phyloP scores from a whole-genome alignment of 192 early-diverging fungal genomes.

The Podila verticillata region DNA sequence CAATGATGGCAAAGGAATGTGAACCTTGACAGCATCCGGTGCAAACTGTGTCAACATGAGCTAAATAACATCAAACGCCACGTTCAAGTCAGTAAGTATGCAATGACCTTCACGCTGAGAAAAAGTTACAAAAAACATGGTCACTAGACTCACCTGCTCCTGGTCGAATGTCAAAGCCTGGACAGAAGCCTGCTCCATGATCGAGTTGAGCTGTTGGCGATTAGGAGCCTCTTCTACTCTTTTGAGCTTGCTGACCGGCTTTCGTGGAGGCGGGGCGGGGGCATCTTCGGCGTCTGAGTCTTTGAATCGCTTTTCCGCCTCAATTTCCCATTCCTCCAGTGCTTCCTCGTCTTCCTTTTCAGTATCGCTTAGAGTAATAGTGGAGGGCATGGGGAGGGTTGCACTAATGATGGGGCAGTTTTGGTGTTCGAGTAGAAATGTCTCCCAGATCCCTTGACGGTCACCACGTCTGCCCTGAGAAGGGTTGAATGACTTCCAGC shows the following conservation, averaged over 20 bases:
- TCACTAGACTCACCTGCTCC: constrained; percentile 28
- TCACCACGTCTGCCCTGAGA: constrained; percentile 1
- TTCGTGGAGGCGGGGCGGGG: constrained; percentile 7
- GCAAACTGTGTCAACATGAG: constrained; percentile 45
- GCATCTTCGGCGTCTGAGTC: constrained; percentile 35
- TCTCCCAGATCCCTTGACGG: constrained; percentile 6
- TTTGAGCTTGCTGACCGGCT: constrained; percentile 9
- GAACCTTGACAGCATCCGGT: constrained; percentile 23
- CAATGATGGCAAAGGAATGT: constrained; percentile 36
- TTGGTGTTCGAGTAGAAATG: constrained; percentile 1
- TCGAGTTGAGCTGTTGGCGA: constrained; percentile 35
- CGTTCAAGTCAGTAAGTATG: neutral
- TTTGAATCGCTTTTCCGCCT: constrained; percentile 47
- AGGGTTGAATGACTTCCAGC: constrained; percentile 22
- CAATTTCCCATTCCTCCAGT: constrained; percentile 50
- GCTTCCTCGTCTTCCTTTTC: constrained; percentile 24
- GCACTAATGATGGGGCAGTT: neutral
- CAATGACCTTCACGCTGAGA: neutral
- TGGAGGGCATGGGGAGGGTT: neutral
- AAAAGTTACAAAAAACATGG: neutral
- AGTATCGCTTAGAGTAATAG: neutral
- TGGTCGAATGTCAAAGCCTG: constrained; percentile 47
- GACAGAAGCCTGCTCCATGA: constrained; percentile 41
- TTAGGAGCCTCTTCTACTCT: constrained; percentile 14
- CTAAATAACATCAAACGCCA: neutral